These are phyloP conservation scores for Botryotinia convoluta DNA, from an alignment of 2,329 filamentous ascomycete genomes.

Conservation along the genomic window DNA sequence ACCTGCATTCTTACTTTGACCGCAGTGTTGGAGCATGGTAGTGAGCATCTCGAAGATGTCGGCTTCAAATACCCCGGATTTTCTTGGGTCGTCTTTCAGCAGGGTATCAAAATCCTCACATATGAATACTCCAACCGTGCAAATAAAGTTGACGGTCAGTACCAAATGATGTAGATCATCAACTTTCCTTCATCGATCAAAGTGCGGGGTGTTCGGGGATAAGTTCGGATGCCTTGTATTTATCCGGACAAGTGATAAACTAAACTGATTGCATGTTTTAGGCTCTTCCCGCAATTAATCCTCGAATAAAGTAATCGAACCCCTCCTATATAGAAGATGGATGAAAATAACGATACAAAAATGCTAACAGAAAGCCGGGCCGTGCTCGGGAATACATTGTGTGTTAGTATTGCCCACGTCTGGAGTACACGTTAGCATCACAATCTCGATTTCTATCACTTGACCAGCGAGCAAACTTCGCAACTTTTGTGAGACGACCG, in stretches of 20 bases:
- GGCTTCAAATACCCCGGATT: conserved; percentile 11
- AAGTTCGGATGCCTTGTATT: neutral
- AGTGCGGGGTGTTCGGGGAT: neutral
- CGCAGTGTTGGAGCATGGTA: neutral
- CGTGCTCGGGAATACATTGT: neutral
- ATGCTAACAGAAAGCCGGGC: neutral
- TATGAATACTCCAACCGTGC: neutral
- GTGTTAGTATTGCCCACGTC: neutral
- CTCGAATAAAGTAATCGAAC: neutral
- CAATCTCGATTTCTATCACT: neutral
- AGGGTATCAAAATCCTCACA: too few species aligned
- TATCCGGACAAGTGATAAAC: conserved; percentile 12
- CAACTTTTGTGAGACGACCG: neutral
- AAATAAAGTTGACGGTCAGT: neutral
- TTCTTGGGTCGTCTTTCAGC: neutral
- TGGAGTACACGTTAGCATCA: neutral
- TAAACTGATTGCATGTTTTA: neutral
- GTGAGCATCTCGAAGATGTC: neutral
- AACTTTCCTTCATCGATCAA: neutral
- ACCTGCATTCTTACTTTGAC: neutral
- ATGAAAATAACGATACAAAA: neutral
- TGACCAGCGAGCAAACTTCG: neutral
- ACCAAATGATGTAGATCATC: conserved; percentile 3
- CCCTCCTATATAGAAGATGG: neutral
- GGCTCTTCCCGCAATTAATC: conserved; percentile 1